These are phyloP conservation scores for Solanum hybrid DNA, from an alignment of 305 asterid genomes.

Conservation along the genomic window DNA sequence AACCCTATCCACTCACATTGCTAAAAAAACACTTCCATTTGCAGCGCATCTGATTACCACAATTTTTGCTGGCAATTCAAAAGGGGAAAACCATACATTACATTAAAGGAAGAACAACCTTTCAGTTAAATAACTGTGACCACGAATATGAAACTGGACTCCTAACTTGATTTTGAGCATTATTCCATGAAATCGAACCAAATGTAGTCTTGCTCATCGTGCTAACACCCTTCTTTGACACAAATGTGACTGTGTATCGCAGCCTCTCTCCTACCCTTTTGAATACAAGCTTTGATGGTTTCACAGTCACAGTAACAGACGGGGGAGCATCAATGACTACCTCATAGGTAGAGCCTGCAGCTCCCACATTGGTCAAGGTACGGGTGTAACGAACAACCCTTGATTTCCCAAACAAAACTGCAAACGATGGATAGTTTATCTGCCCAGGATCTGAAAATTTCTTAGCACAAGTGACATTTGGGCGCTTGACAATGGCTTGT, in stretches of 20 bases:
- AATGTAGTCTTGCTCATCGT: constrained; percentile 21
- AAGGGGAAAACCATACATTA: not conserved
- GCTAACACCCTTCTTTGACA: constrained; percentile 20
- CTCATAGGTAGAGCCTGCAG: constrained; percentile 21
- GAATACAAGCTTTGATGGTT: constrained; percentile 25
- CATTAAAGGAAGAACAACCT: not conserved
- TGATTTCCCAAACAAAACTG: constrained; percentile 45
- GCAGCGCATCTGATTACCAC: not conserved
- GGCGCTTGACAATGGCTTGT: constrained; percentile 34
- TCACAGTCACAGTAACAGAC: constrained; percentile 12
- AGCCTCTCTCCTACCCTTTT: constrained; percentile 21
- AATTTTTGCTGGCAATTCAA: not conserved
- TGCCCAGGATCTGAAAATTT: constrained; percentile 55
- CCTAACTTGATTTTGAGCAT: constrained; percentile 42
- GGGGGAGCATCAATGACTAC: constrained; percentile 21
- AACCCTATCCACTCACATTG: not conserved
- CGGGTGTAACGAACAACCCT: constrained; percentile 33
- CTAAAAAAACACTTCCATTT: not conserved
- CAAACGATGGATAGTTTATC: constrained; percentile 85
- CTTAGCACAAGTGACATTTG: constrained; percentile 46
- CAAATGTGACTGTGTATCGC: constrained; percentile 27
- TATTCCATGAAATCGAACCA: constrained; percentile 65
- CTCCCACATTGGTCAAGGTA: constrained; percentile 30
- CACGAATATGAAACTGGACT: constrained; percentile 70
- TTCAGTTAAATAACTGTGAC: constrained; percentile 15